A percentile compares a stretch with the other conserved stretches of the same genome.
Evolutionary conservation across 192 early-diverging fungal genomes (phyloP).

Genomic region (Radiomyces spectabilis): DNA sequence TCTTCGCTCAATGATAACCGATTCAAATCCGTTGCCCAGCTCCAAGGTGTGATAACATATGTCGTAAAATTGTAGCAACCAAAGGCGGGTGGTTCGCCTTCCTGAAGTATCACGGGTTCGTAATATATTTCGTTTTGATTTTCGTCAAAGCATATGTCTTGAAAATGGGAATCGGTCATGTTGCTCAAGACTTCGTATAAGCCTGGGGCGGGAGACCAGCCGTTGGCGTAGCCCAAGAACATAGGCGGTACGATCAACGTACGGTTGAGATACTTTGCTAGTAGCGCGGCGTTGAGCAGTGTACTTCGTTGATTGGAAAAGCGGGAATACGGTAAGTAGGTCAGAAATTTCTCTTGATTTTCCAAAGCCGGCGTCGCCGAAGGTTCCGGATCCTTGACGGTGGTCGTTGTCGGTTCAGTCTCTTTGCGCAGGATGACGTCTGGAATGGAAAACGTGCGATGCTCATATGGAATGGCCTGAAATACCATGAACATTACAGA

Average conservation of each 20-base stretch:
- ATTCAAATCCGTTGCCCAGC: slow-evolving; percentile 1
- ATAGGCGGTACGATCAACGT: slow-evolving; percentile 39
- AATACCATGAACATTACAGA: background rate
- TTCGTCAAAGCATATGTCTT: slow-evolving; percentile 4
- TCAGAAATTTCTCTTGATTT: slow-evolving; percentile 23
- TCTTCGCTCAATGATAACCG: background rate
- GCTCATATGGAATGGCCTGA: background rate
- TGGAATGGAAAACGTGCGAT: background rate
- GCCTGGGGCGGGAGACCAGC: slow-evolving; percentile 4
- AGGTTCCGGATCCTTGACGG: background rate
- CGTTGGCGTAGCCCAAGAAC: slow-evolving; percentile 7
- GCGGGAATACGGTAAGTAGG: slow-evolving; percentile 40
- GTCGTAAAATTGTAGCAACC: slow-evolving; percentile 8
- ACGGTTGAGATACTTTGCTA: slow-evolving; percentile 35
- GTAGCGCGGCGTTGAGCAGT: slow-evolving; percentile 32
- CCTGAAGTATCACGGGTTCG: background rate
- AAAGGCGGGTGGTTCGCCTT: background rate
- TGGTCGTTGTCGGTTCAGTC: background rate
- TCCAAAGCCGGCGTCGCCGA: no score
- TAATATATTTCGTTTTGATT: background rate
- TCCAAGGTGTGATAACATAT: slow-evolving; percentile 7
- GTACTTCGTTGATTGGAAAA: slow-evolving; percentile 45
- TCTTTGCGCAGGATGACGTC: background rate
- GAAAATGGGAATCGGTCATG: slow-evolving; percentile 4
- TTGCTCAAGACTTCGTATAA: background rate